Conservation (phyloP, 768 basidiomycete genomes). For the Boletellus ananiceps region DNA sequence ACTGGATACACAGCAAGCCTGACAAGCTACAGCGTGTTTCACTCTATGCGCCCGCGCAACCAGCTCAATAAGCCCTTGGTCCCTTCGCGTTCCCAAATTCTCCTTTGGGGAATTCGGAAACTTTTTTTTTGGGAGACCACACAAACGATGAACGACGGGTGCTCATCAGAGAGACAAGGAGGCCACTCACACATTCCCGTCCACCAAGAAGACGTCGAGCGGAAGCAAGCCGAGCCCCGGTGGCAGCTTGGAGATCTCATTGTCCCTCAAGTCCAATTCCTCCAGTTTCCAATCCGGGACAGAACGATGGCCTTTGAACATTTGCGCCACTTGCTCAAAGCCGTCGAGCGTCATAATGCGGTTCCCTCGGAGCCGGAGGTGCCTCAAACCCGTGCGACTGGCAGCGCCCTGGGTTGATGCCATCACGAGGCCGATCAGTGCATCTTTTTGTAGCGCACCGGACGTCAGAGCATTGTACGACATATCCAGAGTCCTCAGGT, state of each 20-base stretch:
- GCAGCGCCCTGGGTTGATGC: slow-evolving; percentile 28
- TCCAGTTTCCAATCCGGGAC: slow-evolving; percentile 72
- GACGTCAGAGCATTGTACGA: slow-evolving; percentile 70
- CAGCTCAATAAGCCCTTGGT: slow-evolving; percentile 78
- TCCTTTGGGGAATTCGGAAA: slow-evolving; percentile 75
- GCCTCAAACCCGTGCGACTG: slow-evolving; percentile 54
- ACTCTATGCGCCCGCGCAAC: slow-evolving; percentile 72
- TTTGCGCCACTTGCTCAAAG: slow-evolving; percentile 54
- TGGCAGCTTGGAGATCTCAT: slow-evolving; percentile 67
- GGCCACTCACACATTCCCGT: slow-evolving; percentile 70
- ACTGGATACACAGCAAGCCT: slow-evolving; percentile 1
- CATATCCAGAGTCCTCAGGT: slow-evolving; percentile 61
- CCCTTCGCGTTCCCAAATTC: slow-evolving; percentile 85
- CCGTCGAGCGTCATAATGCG: slow-evolving; percentile 57
- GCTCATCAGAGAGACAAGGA: neutral
- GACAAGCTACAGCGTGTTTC: slow-evolving; percentile 4
- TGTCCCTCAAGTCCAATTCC: slow-evolving; percentile 79
- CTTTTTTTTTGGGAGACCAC: slow-evolving; percentile 38
- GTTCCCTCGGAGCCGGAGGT: slow-evolving; percentile 68
- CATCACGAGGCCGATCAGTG: slow-evolving; percentile 49
- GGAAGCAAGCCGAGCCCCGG: slow-evolving; percentile 70
- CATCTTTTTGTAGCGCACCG: slow-evolving; percentile 44
- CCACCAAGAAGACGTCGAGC: slow-evolving; percentile 77
- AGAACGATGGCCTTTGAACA: slow-evolving; percentile 61
- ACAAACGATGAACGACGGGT: neutral